A percentile compares a stretch with the other conserved stretches of the same genome.
Conservation (phyloP, 108 stramenopile species). For the Parietichytrium sp. region DNA sequence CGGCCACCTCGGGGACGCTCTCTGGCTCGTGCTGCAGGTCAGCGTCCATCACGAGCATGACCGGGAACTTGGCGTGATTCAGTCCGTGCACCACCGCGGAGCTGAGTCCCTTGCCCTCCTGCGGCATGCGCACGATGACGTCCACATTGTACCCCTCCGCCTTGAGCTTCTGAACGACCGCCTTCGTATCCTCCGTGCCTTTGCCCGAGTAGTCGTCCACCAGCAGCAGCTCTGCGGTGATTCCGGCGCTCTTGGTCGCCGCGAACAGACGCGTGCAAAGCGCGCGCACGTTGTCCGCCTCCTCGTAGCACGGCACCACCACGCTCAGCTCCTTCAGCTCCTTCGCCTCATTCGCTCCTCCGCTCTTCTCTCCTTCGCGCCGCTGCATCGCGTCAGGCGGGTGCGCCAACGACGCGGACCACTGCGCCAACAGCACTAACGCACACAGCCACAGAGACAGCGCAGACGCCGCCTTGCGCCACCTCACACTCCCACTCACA, state of each 20-base stretch:
- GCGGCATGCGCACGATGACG: neutral
- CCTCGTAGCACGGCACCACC: constrained; percentile 40
- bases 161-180: neutral
- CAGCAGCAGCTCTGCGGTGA: constrained; percentile 21
- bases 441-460: too few relatives aligned
- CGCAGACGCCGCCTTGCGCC: too few relatives aligned
- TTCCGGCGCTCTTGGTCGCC: neutral
- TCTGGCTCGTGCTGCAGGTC: constrained; percentile 44
- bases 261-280: constrained; percentile 35
- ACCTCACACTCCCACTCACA: too few relatives aligned
- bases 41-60: constrained; percentile 36
- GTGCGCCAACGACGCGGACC: too few relatives aligned
- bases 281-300: constrained; percentile 36
- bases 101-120: constrained; percentile 32
- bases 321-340: too few relatives aligned
- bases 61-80: neutral
- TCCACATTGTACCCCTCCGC: neutral
- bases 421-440: too few relatives aligned
- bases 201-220: constrained; percentile 32
- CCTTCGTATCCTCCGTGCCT: neutral
- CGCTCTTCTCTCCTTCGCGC: too few relatives aligned
- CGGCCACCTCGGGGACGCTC: constrained; percentile 18
- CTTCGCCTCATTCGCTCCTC: too few relatives aligned
- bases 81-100: constrained; percentile 38
- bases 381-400: too few relatives aligned